Percentiles rank a stretch among this genome's conserved stretches.
Conservation (phyloP, 495 filamentous ascomycete species). For the Talaromyces trachyspermus region DNA sequence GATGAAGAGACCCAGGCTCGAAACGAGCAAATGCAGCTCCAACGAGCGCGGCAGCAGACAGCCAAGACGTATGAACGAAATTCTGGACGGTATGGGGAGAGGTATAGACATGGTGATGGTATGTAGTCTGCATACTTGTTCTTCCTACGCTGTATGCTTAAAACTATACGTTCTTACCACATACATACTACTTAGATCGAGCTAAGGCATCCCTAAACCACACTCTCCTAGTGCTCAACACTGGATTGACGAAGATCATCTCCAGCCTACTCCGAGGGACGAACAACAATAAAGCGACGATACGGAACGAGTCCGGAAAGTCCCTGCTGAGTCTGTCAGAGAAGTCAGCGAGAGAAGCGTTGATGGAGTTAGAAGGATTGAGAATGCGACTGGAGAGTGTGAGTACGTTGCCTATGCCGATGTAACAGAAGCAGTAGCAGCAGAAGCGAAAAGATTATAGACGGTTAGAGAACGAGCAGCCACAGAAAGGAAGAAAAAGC, state of each 20-base stretch:
- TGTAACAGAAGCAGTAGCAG: too few species aligned
- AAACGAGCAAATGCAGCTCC: neutral
- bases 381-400: constrained; percentile 3
- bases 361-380: neutral
- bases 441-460: too few species aligned
- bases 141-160: neutral
- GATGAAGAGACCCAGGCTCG: too few species aligned
- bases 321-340: neutral
- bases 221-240: constrained; percentile 2
- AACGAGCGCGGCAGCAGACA: neutral
- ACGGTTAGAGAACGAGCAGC: too few species aligned
- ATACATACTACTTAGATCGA: neutral
- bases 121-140: too few species aligned
- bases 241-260: neutral
- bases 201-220: constrained; percentile 2
- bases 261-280: neutral
- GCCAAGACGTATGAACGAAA: neutral
- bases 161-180: too few species aligned
- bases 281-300: neutral
- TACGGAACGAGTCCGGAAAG: neutral
- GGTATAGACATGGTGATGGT: constrained; percentile 3
- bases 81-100: neutral
- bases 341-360: neutral
- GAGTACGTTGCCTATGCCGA: neutral
- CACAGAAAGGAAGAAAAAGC: too few species aligned